These are phyloP conservation scores for Ogataea minuta DNA, from an alignment of 805 yeast species.

Conservation along the genomic window DNA sequence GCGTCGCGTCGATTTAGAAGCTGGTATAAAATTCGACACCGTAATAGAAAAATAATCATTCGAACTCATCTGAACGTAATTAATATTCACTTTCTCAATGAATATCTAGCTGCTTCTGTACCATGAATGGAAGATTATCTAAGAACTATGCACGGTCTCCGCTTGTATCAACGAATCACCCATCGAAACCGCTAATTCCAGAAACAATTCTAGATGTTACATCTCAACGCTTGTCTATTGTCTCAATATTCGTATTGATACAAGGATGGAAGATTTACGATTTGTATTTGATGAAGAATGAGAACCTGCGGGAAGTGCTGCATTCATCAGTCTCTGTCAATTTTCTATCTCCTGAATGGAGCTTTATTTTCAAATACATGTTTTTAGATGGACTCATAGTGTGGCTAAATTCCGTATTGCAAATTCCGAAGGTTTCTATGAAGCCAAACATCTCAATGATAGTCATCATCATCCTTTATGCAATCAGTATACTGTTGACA, in stretches of 20 bases:
- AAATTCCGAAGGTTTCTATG: constrained; percentile 72
- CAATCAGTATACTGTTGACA: constrained; percentile 53
- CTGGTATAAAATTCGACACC: background rate
- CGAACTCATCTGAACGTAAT: no score
- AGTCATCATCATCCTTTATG: constrained; percentile 46
- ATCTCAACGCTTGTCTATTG: constrained; percentile 67
- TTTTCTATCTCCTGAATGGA: constrained; percentile 47
- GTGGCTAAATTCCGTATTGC: constrained; percentile 68
- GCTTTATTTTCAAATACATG: constrained; percentile 68
- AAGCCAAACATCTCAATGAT: constrained; percentile 52
- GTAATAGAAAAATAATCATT: background rate
- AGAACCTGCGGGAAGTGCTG: constrained; percentile 24
- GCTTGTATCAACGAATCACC: background rate
- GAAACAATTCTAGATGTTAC: constrained; percentile 65
- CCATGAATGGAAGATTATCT: background rate
- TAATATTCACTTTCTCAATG: background rate
- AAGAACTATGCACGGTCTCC: background rate
- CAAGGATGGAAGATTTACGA: constrained; percentile 87
- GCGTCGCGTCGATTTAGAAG: constrained; percentile 1
- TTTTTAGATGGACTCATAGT: constrained; percentile 69
- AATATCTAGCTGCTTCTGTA: background rate
- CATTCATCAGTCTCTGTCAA: constrained; percentile 29
- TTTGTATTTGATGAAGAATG: constrained; percentile 54
- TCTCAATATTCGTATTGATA: constrained; percentile 67
- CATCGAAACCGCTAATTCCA: constrained; percentile 53